phyloP scores from a whole-genome alignment of 176 grass and related monocot species.

The Aegilops longissima region DNA sequence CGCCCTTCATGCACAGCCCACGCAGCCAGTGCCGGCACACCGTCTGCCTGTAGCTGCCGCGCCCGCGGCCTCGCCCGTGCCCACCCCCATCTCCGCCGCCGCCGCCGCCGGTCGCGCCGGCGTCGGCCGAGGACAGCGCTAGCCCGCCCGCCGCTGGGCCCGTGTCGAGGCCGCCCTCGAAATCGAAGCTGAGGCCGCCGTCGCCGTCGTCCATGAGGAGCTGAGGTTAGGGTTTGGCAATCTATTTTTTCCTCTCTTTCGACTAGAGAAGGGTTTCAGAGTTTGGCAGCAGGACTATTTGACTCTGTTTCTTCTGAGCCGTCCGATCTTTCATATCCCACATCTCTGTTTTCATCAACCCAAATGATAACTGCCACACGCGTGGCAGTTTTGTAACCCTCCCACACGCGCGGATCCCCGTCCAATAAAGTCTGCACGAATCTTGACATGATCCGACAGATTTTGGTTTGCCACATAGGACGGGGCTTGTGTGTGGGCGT shows the following conservation, averaged over 20 bases:
- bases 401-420: too few relatives aligned
- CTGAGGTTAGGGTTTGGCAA: slow-evolving; percentile 24
- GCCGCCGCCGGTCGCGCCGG: slow-evolving; percentile 4
- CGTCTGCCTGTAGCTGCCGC: slow-evolving; percentile 89
- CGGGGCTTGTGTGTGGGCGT: too few relatives aligned
- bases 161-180: slow-evolving; percentile 83
- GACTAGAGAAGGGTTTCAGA: not conserved
- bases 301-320: not conserved
- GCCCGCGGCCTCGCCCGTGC: slow-evolving; percentile 48
- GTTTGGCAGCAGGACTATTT: not conserved
- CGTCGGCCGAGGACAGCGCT: slow-evolving; percentile 20
- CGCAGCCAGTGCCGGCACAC: slow-evolving; percentile 98
- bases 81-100: slow-evolving; percentile 22
- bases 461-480: too few relatives aligned
- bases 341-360: not conserved
- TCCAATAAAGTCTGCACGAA: too few relatives aligned
- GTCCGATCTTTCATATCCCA: not conserved
- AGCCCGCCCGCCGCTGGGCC: not conserved
- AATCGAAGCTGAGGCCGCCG: slow-evolving; percentile 85
- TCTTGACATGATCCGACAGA: too few relatives aligned
- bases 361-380: too few relatives aligned
- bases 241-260: not conserved
- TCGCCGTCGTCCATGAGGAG: slow-evolving; percentile 75
- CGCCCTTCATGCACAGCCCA: slow-evolving; percentile 96
- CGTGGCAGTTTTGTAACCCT: too few relatives aligned